Base-by-base conservation (phyloP, 306 rosid species). In the peach (Prunus persica) region DNA sequence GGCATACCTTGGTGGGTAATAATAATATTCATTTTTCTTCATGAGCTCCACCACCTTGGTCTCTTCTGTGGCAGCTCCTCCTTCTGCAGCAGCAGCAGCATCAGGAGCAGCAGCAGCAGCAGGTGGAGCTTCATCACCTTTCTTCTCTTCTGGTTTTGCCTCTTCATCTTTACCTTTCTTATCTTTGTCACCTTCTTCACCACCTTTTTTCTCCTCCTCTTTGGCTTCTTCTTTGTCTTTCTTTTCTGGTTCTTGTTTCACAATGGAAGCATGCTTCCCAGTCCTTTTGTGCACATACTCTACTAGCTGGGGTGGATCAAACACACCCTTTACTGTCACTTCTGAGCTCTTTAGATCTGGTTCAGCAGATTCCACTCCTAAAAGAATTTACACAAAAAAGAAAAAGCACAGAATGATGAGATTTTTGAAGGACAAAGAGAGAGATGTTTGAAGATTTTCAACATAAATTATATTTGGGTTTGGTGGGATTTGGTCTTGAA, bases 301-400 rank as follows among this genome's bases (percentile, higher is more conserved):
- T 0, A 90, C 90, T 45, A 94, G 57, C 75, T 83, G 85, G 3
- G 76, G 54, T 10, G 90, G 81, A 67, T 94, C 97, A 50, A 94
- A 69, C 43, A 76, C 89, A 2, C 98, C 98, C 74, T 90, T 94
- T 79, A 94, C 98, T 41, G 82, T 86, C 75, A 92, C 98, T 50
- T 83, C 76, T 2, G 97, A 94, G 63, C 80, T 78, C 84, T 87
- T 94, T 71, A 92, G 93, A 91, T 94, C 98, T 12, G 98, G 83
- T 34, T 84, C 95, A 1, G 90, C 97, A 20, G 88, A 84, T 72
- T 94, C 95, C 78, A 94, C 98, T 27, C 97, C 98, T 94, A 65
- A 22, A 50, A 25, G 43, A 22, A 58, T 16, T 41, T 3, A 74
- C 62, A 24, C 27, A 4, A 58, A 3, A 67, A 34, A 6, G 2